Conservation (phyloP, 345 rosid genomes). For the Eucalyptus pauciflora region DNA sequence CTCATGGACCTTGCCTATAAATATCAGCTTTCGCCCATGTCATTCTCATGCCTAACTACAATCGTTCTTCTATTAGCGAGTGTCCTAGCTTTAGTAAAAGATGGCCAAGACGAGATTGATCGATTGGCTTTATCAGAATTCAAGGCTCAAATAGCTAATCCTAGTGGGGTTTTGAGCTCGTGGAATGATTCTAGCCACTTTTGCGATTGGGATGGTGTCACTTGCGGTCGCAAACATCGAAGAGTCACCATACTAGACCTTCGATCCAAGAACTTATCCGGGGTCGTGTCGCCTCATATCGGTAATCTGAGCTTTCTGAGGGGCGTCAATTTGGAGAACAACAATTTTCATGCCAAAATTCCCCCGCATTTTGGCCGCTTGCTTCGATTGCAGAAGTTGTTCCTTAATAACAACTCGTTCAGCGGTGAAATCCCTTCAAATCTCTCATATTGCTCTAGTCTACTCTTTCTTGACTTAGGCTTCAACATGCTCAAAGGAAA, state of each 20-base stretch:
- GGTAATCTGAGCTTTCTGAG: too few relatives aligned
- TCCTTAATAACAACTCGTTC: neutral
- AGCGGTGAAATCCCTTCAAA: neutral
- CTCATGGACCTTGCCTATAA: neutral
- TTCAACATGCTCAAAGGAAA: neutral
- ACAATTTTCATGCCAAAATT: neutral
- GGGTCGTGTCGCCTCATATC: too few relatives aligned
- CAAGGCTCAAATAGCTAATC: too few relatives aligned
- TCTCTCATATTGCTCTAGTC: neutral
- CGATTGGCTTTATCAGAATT: neutral
- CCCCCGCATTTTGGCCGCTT: neutral
- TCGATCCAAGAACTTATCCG: accelerated
- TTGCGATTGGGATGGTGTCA: too few relatives aligned
- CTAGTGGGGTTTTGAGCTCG: too few relatives aligned
- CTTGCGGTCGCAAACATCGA: too few relatives aligned
- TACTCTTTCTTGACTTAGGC: neutral
- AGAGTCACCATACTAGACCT: too few relatives aligned
- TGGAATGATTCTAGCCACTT: too few relatives aligned
- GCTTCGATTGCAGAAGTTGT: neutral
- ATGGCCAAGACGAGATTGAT: neutral
- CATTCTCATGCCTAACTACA: neutral
- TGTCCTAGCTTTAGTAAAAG: neutral
- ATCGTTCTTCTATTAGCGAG: neutral
- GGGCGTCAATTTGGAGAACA: accelerated
- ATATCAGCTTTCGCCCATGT: neutral